A percentile compares a stretch with the other conserved stretches of the same genome.
phyloP scores from a whole-genome alignment of 257 asterid species.

The Nicotiana noctiflora region DNA sequence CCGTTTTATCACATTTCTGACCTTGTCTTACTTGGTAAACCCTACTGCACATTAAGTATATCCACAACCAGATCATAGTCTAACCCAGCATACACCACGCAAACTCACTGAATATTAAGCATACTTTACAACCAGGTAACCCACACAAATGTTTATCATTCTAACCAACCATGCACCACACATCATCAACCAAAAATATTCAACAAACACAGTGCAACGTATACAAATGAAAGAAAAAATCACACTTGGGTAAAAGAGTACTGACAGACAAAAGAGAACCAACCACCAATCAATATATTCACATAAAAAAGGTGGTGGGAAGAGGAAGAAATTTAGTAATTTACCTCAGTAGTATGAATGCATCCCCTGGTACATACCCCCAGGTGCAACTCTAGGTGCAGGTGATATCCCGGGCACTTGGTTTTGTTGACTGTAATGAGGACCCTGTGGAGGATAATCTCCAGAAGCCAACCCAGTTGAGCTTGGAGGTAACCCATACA shows the following conservation, averaged over 20 bases:
- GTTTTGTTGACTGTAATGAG: constrained; percentile 49
- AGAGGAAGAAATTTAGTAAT: constrained; percentile 12
- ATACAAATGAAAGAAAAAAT: background rate
- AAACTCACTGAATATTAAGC: background rate
- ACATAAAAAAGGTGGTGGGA: background rate
- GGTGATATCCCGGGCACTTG: constrained; percentile 45
- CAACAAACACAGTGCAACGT: background rate
- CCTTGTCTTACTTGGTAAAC: background rate
- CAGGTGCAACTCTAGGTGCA: constrained; percentile 51
- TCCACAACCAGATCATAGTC: background rate
- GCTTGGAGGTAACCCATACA: constrained; percentile 51
- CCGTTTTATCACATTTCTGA: background rate
- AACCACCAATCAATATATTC: constrained; percentile 1
- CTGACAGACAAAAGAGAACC: background rate
- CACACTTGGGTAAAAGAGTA: background rate
- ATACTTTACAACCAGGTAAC: background rate
- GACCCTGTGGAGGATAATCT: constrained; percentile 40
- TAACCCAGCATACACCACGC: background rate
- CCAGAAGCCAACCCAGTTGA: constrained; percentile 50
- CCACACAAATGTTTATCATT: background rate
- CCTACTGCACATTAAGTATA: background rate
- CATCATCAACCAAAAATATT: background rate
- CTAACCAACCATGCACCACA: background rate
- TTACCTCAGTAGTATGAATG: constrained; percentile 78
- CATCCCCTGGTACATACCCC: constrained; percentile 65